Evolutionary conservation across 2,329 filamentous ascomycete species (phyloP).

Genomic region (Helicocarpus griseus): DNA sequence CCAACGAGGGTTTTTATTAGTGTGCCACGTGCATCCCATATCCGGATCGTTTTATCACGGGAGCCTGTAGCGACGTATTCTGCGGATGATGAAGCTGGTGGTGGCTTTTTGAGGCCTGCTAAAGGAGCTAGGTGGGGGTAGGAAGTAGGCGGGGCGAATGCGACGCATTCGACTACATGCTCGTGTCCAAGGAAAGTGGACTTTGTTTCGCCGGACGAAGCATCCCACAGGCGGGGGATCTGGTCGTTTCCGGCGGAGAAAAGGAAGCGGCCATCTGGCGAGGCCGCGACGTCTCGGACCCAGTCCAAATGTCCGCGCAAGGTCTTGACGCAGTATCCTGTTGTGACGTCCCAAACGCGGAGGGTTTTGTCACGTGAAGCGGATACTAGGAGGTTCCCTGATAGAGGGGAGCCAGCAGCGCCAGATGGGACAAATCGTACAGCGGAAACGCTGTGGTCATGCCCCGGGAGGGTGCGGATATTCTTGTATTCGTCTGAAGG

Average conservation of each 20-base stretch:
- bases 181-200: constrained; percentile 78
- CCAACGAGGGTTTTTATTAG: constrained; percentile 75
- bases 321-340: constrained; percentile 87
- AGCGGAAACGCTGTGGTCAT: constrained; percentile 84
- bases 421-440: constrained; percentile 82
- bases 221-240: constrained; percentile 76
- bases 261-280: constrained; percentile 71
- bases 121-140: constrained; percentile 69
- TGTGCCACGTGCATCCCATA: constrained; percentile 81
- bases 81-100: constrained; percentile 60
- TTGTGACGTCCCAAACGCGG: constrained; percentile 85
- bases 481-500: constrained; percentile 90
- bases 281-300: constrained; percentile 82
- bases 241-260: constrained; percentile 76
- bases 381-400: constrained; percentile 75
- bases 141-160: constrained; percentile 68
- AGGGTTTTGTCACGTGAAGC: constrained; percentile 78
- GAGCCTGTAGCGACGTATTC: constrained; percentile 87
- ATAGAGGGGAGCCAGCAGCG: constrained; percentile 65
- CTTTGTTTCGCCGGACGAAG: constrained; percentile 64
- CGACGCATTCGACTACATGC: constrained; percentile 75
- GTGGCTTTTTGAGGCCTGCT: constrained; percentile 74
- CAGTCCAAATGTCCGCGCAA: constrained; percentile 76
- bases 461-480: constrained; percentile 78
- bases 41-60: constrained; percentile 78